Conservation (phyloP, 169 alveolate genomes). For the Besnoitia besnoiti region DNA sequence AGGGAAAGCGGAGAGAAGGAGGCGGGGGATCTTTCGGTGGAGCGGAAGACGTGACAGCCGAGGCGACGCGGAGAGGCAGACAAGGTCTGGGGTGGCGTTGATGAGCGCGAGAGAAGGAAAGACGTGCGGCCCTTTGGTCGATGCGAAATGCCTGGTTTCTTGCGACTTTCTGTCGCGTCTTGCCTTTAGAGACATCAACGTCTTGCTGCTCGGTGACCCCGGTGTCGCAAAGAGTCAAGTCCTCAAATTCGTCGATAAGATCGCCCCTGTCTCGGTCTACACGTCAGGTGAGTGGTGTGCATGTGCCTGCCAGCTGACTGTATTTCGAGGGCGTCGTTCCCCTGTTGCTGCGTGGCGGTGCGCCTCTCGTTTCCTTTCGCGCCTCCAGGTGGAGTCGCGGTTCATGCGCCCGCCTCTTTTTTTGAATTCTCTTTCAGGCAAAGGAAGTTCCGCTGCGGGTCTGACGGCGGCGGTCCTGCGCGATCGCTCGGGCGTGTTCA, state of each 20-base stretch:
- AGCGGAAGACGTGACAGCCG: too few relatives aligned
- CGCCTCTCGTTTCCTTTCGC: background rate
- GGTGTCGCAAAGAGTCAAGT: conserved; percentile 94
- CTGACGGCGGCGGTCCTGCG: conserved; percentile 98
- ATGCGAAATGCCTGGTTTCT: too few relatives aligned
- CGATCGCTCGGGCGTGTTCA: conserved; percentile 92
- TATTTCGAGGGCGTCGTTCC: background rate
- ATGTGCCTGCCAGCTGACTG: background rate
- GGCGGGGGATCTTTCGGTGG: too few relatives aligned
- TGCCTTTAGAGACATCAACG: conserved; percentile 74
- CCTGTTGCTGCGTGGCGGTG: background rate
- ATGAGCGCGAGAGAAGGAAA: background rate
- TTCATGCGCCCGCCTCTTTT: background rate
- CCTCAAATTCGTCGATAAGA: conserved; percentile 92
- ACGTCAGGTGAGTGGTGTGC: conserved; percentile 82
- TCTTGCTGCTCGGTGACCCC: conserved; percentile 97
- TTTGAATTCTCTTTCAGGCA: conserved; percentile 84
- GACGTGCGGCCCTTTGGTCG: background rate
- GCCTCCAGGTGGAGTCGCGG: too few relatives aligned
- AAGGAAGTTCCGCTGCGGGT: conserved; percentile 99
- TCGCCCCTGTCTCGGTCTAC: conserved; percentile 98
- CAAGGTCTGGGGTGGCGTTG: too few relatives aligned
- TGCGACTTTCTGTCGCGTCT: background rate
- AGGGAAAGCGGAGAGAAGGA: too few relatives aligned
- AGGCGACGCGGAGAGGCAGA: too few relatives aligned